phyloP scores from a whole-genome alignment of 805 yeast species.

The Metschnikowia cubensis region DNA sequence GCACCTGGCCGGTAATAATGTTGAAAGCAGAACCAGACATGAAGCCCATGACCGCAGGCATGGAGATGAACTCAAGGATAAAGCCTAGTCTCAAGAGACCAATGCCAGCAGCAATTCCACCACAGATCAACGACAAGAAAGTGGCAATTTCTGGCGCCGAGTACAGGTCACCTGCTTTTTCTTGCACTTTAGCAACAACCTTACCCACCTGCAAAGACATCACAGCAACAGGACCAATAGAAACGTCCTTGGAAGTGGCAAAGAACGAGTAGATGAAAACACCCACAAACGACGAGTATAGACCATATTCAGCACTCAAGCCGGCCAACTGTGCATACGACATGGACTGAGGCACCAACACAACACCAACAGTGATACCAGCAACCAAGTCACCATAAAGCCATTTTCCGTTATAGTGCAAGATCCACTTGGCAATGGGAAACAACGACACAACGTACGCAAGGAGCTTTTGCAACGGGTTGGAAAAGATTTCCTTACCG shows the following conservation, averaged over 20 bases:
- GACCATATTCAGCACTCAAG: slow-evolving; percentile 76
- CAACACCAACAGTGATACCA: slow-evolving; percentile 90
- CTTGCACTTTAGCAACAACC: slow-evolving; percentile 62
- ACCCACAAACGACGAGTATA: slow-evolving; percentile 89
- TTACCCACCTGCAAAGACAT: slow-evolving; percentile 85
- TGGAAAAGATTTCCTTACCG: slow-evolving; percentile 22
- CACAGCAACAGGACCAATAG: slow-evolving; percentile 96
- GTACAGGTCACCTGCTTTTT: slow-evolving; percentile 37
- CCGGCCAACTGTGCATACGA: slow-evolving; percentile 88
- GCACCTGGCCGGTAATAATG: slow-evolving; percentile 81
- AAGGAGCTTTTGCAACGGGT: slow-evolving; percentile 39
- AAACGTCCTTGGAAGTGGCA: slow-evolving; percentile 93
- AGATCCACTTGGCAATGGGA: slow-evolving; percentile 81
- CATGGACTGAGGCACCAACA: slow-evolving; percentile 93
- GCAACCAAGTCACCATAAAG: slow-evolving; percentile 79
- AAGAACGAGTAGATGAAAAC: slow-evolving; percentile 83
- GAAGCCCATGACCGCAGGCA: slow-evolving; percentile 91
- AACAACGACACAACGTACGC: slow-evolving; percentile 61
- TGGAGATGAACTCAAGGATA: slow-evolving; percentile 80
- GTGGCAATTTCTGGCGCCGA: slow-evolving; percentile 77
- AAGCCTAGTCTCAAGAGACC: slow-evolving; percentile 85
- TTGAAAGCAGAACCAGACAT: slow-evolving; percentile 92
- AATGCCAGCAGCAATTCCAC: slow-evolving; percentile 76
- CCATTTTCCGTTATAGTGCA: slow-evolving; percentile 80
- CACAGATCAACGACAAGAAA: slow-evolving; percentile 73